Base-by-base conservation (phyloP, 352 stramenopile genomes). In the Phytophthora sp. region DNA sequence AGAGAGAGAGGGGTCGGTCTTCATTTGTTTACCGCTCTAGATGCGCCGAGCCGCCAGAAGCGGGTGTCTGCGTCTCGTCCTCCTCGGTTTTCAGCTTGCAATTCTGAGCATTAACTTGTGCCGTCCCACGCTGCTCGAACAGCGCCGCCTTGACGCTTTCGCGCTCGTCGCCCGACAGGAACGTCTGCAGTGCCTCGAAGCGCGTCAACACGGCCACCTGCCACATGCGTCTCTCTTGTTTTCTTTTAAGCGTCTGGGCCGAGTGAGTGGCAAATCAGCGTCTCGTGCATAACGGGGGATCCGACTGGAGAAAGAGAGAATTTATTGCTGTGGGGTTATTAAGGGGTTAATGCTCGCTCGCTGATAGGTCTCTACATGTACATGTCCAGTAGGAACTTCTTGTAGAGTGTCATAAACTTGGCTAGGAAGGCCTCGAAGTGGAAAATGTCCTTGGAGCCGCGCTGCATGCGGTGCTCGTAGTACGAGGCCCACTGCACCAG, bases 321-420 rank as follows among this genome's bases (percentile, higher is more conserved):
- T 64, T 61, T 66, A 62, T 58, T 60, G 51, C 41, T 49, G n/a
- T n/a, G n/a, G n/a, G n/a, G n/a, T n/a, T n/a, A n/a, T n/a, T n/a
- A n/a, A n/a, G n/a, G n/a, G n/a, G n/a, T n/a, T n/a, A n/a, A n/a
- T n/a, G n/a, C n/a, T n/a, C n/a, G n/a, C n/a, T 44, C 21, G n/a
- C 9, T 57, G 27, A 13, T 35, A 24, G 24, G 11, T 50, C 42
- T 47, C 56, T 79, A 92, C 83, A 91, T 91, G 82, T 93, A 94
- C 23, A 98, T 71, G 57, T 98, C 94, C 31, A 98, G 92, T 3
- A 99, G 75, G 82, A 98, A 99, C 66, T 97, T 96, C 79, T 99
- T 99, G 88, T 99, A 99, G 66, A 99, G 86, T 49, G 89, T 91
- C 97, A 99, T 99, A 77, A 98, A 99, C 79, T 99, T 99, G 55